These are phyloP conservation scores for Ascobolus immersus DNA, from an alignment of 495 filamentous ascomycete species.

Conservation along the genomic window DNA sequence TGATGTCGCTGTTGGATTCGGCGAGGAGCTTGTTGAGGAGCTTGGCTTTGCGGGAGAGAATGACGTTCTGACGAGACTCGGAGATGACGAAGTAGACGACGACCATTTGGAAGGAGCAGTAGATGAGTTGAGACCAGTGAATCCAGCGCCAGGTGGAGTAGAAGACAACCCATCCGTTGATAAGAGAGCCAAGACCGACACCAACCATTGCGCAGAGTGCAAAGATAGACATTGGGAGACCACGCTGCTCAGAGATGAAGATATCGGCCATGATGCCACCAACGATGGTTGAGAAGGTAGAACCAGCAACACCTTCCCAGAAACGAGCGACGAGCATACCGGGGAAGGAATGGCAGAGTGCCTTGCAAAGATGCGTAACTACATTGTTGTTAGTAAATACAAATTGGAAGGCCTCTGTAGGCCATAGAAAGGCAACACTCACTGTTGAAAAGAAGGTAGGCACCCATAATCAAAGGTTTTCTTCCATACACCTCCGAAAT, in stretches of 20 bases:
- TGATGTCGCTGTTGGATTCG: slow-evolving; percentile 27
- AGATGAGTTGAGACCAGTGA: slow-evolving; percentile 65
- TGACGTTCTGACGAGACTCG: slow-evolving; percentile 61
- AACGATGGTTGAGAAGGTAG: slow-evolving; percentile 76
- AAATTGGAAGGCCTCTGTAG: not conserved
- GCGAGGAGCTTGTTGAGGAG: slow-evolving; percentile 61
- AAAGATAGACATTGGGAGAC: slow-evolving; percentile 78
- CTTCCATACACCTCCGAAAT: slow-evolving; percentile 37
- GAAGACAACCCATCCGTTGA: slow-evolving; percentile 43
- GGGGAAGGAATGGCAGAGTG: slow-evolving; percentile 39
- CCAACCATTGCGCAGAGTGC: slow-evolving; percentile 50
- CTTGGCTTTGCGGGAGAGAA: slow-evolving; percentile 52
- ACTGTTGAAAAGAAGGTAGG: slow-evolving; percentile 10
- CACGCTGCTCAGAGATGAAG: slow-evolving; percentile 52
- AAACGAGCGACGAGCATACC: slow-evolving; percentile 60
- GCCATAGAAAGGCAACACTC: slow-evolving; percentile 1
- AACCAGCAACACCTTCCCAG: slow-evolving; percentile 46
- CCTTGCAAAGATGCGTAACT: slow-evolving; percentile 48
- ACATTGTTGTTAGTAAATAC: slow-evolving; percentile 8
- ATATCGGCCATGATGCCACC: slow-evolving; percentile 80
- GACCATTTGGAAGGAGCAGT: slow-evolving; percentile 34
- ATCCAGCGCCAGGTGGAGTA: slow-evolving; percentile 61
- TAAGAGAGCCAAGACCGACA: slow-evolving; percentile 55
- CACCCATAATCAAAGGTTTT: slow-evolving; percentile 7
- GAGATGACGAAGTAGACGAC: slow-evolving; percentile 41